Conservation (phyloP, 148 eudicot genomes). For the Beta vulgaris region DNA sequence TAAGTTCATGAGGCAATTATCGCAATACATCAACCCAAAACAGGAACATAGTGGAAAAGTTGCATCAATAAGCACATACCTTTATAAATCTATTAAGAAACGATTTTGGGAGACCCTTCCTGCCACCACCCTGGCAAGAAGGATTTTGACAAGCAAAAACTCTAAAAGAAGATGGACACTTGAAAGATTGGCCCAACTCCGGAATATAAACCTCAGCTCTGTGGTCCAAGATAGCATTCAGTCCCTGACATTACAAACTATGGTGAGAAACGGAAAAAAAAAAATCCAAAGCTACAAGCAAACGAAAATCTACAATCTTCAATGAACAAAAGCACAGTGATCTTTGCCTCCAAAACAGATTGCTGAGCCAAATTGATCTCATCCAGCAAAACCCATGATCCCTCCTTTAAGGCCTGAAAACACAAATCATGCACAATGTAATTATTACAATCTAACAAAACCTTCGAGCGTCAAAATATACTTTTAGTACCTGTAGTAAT, state of each 20-base stretch:
- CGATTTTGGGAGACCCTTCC: slow-evolving; percentile 97
- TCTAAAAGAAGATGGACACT: slow-evolving; percentile 87
- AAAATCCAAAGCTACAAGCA: neutral
- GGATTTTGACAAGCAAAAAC: slow-evolving; percentile 99
- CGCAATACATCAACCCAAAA: slow-evolving; percentile 2
- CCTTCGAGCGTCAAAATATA: slow-evolving; percentile 8
- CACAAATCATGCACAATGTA: slow-evolving; percentile 2
- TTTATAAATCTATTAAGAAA: slow-evolving; percentile 93
- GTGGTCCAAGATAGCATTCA: slow-evolving; percentile 94
- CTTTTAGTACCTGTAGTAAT: slow-evolving; percentile 65
- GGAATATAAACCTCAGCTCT: slow-evolving; percentile 97
- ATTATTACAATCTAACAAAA: slow-evolving; percentile 1
- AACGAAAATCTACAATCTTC: neutral
- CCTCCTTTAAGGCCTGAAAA: slow-evolving; percentile 79
- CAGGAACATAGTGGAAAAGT: neutral
- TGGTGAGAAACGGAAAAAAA: slow-evolving; percentile 2
- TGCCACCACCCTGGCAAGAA: slow-evolving; percentile 88
- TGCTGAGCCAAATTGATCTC: slow-evolving; percentile 98
- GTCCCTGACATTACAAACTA: slow-evolving; percentile 45
- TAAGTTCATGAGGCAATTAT: neutral
- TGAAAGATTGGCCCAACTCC: slow-evolving; percentile 81
- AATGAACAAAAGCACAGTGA: slow-evolving; percentile 1
- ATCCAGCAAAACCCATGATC: slow-evolving; percentile 95
- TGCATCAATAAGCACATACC: slow-evolving; percentile 37
- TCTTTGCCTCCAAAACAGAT: slow-evolving; percentile 84